Evolutionary conservation across 1,284 basidiomycete species (phyloP), one percentile per base, ranked within the genome.

Genomic region (Wallemia ichthyophaga): DNA sequence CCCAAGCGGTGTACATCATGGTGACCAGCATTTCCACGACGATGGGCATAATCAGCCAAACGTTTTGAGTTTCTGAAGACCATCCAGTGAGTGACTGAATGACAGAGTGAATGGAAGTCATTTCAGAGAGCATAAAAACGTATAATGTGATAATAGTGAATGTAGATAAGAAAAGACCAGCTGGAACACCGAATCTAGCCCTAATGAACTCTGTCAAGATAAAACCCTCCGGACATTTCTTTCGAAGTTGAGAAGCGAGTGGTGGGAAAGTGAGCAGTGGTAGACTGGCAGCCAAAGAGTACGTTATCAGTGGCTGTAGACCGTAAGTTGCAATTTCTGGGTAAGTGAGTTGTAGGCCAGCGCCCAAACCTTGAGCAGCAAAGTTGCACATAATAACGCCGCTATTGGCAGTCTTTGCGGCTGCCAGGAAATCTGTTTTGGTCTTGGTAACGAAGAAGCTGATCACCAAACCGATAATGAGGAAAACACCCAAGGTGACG

Each of bases 1-100:
- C 68, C 59, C 68, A 68, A 19, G 68, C 63, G 1, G 68, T 69
- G 63, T 68, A 69, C 60, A 68, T 62, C 58, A 67, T 67, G 28
- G 68, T 68, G 56, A 62, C 65, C 53, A 68, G 58, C 11, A 67
- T 67, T 21, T 68, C 62, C 33, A 67, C 62, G 25, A 69, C 61
- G n/a, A 68, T 66, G 5, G 68, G 65, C 33, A 67, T 58, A 24
- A 67, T 67, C 13, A 65, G 63, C 58, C 65, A 64, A 58, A 67
- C 64, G 24, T 63, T 63, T 19, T 66, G 65, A 2, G 67, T 62
- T 27, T 62, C 57, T 55, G 61, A 59, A 25, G 66, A 64, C 1
- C 67, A 64, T 1, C 64, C 64, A 27, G 66, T 66, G 58, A 69
- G 68, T 7, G 67, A 25, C 17, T 27, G 15, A 21, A 58, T 33